Conservation (phyloP, 2,329 filamentous ascomycete genomes). For the Aspergillus aculeatinus region DNA sequence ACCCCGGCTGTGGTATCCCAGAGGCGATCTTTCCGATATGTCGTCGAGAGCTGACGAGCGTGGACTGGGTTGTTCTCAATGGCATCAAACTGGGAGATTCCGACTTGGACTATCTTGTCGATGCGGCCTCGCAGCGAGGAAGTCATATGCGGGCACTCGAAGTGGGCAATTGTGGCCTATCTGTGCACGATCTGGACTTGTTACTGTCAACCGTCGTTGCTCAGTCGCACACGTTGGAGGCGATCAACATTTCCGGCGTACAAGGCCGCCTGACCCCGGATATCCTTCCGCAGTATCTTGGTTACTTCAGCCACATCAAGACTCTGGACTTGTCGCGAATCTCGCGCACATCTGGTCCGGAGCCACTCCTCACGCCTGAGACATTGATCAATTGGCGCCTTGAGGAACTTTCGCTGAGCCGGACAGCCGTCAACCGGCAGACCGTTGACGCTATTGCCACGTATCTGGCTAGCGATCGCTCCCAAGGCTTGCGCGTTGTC, state of each 20-base stretch:
- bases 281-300: constrained; percentile 65
- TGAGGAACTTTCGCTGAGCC: constrained; percentile 64
- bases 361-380: constrained; percentile 65
- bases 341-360: constrained; percentile 60
- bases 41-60: constrained; percentile 65
- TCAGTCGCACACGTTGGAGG: constrained; percentile 67
- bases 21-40: constrained; percentile 69
- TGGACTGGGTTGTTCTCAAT: constrained; percentile 69
- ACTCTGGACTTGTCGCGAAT: constrained; percentile 66
- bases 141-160: constrained; percentile 68
- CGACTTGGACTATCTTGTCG: constrained; percentile 65
- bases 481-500: constrained; percentile 60
- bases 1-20: constrained; percentile 67
- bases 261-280: constrained; percentile 63
- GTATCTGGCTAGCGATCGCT: constrained; percentile 63
- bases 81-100: constrained; percentile 69
- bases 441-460: constrained; percentile 65
- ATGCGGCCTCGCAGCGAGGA: constrained; percentile 63
- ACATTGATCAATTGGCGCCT: constrained; percentile 66
- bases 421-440: constrained; percentile 60
- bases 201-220: constrained; percentile 63
- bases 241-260: constrained; percentile 66
- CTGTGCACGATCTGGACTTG: constrained; percentile 53
- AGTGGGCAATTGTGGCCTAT: constrained; percentile 60
- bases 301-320: constrained; percentile 64